Base-by-base conservation (phyloP, 768 basidiomycete species). In the Rhodotorula diobovata region DNA sequence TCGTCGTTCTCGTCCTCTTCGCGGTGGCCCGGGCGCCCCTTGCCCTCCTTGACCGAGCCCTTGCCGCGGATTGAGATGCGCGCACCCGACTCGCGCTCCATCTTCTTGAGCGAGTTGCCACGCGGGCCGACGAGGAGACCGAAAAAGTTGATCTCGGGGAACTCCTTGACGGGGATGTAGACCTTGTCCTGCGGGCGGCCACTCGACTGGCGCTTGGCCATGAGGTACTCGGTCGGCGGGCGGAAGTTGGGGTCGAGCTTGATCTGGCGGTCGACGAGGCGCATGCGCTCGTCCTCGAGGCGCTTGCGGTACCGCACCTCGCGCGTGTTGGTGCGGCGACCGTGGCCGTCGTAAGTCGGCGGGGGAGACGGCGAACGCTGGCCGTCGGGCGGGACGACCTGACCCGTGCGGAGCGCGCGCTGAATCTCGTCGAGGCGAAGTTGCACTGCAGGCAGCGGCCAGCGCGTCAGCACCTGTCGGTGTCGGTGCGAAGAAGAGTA, bases 71-170 rank as follows among this genome's bases (percentile, higher is more conserved):
- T 99, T 76, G 90, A 92, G 78, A 99, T 99, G 82, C 98, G 98
- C 12, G 96, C 96, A 45, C 96, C 96, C 78, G 90, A 92, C 78
- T 97, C 92, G 68, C 91, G 85, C 81, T 99, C 96, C 96, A 99
- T 99, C 82, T 93, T 94, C 86, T 99, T 99, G 85, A 98, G 83
- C 83, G 94, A 94, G 80, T 99, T 98, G 57, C 96, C 96, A 78
- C 96, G 90, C 78, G 96, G 96, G 50, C 96, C 96, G 74, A 99
- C 95, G 71, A 99, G 86, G 72, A 99, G 84, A 77, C 96, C 96
- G 78, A 99, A 98, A 83, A 98, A 99, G 80, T 99, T 99, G 84
- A 99, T 98, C 82, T 98, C 95, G 3, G 96, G 96, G 77, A 99
- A 99, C 82, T 99, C 96, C 81, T 99, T 98, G 80, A 97, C 94